Evolutionary conservation across 257 asterid genomes (phyloP), one percentile per base, ranked within the genome.

Genomic region (Schizonepeta tenuifolia): DNA sequence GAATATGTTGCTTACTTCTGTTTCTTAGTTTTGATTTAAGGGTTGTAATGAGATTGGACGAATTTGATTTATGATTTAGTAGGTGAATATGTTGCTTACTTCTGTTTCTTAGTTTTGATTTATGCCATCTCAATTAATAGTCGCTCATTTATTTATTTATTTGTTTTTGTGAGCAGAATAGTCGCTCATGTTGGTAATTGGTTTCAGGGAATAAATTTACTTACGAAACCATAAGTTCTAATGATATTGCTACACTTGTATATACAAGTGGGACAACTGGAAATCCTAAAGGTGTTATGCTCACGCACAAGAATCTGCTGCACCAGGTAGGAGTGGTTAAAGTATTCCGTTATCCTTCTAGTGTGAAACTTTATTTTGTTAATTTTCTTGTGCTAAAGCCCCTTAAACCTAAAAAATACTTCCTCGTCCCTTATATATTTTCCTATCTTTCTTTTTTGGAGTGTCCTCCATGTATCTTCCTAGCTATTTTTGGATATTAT

Each of bases 251-350:
- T 18, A 90, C 98, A 5, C 88, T 93, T 54, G 81, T 90, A 3
- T 93, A 93, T 72, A 93, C 98, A 28, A 93, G 98, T 86, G 98
- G 98, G 60, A 93, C 97, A 79, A 90, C 95, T 59, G 98, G 96
- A 61, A 90, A 87, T 80, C 97, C 98, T 51, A 93, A 91, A 89
- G 98, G 98, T 75, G 95, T 93, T 79, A 90, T 89, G 96, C 97
- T 93, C 80, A 89, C 98, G 0, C 98, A 93, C 80, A 81, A 80
- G 82, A 93, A 90, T 84, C 84, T 93, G 77, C 85, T 93, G 56
- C 97, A 93, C 79, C 98, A 93, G 98, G 98, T 90, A 71, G 73
- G 78, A 62, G 9, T 47, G 54, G 21, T 47, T 47, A 15, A 47
- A 47, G 54, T 6, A 14, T 11, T 55, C 7, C 60, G 18, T 58